Evolutionary conservation across 257 asterid species (phyloP).

Genomic region (Solanum corneliomulleri): DNA sequence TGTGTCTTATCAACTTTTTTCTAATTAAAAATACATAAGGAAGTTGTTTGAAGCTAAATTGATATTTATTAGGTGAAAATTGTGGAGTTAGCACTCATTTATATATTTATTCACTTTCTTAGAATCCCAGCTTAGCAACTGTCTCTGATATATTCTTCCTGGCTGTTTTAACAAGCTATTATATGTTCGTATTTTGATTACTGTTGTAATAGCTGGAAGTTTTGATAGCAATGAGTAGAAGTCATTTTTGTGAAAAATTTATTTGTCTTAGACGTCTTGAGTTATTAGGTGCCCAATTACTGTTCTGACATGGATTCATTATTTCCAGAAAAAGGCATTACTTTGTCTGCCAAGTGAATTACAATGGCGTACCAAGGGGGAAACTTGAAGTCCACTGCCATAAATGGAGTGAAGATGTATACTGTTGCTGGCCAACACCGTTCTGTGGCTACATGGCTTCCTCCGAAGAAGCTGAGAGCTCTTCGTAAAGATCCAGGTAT

Average conservation of each 20-base stretch:
- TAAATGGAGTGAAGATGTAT: conserved; percentile 86
- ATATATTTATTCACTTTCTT: not conserved
- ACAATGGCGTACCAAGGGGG: conserved; percentile 77
- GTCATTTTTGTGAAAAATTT: not conserved
- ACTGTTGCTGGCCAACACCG: conserved; percentile 58
- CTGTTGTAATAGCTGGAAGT: not conserved
- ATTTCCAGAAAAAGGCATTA: not conserved
- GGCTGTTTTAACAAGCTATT: not conserved
- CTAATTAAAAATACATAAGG: not conserved
- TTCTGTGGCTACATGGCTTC: conserved; percentile 66
- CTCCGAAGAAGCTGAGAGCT: conserved; percentile 80
- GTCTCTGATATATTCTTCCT: not conserved
- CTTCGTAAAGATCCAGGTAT: conserved; percentile 73
- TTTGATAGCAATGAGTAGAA: not conserved
- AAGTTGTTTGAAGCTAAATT: not conserved
- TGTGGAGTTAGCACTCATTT: not conserved
- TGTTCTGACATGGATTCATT: not conserved
- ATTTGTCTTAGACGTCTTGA: not conserved
- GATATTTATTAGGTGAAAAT: not conserved
- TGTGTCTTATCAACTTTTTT: not conserved
- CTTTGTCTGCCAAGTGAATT: not conserved
- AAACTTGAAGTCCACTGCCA: conserved; percentile 68
- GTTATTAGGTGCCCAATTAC: not conserved
- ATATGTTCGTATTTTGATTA: not conserved
- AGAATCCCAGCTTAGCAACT: not conserved